Evolutionary conservation across 768 basidiomycete genomes (phyloP), one percentile per base, ranked within the genome.

Genomic region (Pholiota microspora): DNA sequence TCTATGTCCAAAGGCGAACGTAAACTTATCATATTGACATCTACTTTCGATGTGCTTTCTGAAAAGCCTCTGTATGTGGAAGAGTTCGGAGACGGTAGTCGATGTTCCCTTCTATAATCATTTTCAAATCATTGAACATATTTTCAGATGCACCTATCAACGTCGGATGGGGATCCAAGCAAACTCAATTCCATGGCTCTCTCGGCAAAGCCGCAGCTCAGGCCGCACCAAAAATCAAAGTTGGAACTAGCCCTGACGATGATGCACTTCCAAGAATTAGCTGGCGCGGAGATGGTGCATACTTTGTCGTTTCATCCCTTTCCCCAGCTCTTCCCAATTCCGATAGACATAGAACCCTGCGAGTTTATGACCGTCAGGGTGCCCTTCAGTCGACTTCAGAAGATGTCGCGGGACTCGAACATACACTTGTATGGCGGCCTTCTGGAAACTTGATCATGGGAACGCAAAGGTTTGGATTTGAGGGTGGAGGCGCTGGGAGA

Each of bases 111-210:
- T 32, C 7, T 31, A 5, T n/a, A 8, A 16, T 36, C 21, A 4
- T 47, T 47, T 46, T 28, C 44, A 32, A 44, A 27, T 59, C 54
- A 4, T n/a, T n/a, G n/a, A n/a, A 59, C 49, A 55, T 40, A n/a
- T 58, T 46, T 27, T 42, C 61, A 93, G 94, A 94, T 67, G 83
- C 86, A 23, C 92, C 91, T 2, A 93, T 98, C 63, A 92, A 95
- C 62, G 93, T 98, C 55, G 97, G 97, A 13, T 99, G 97, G 97
- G 97, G 97, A 35, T 90, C 91, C 1, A 96, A 95, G 65, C 81
- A 90, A 67, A 98, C 97, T 0, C 97, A 99, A 64, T 99, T 99
- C 67, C 94, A 98, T 61, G 97, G 97, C 8, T 96, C 94, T 0
- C 75, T 93, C 3, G 96, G 97, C 15, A 98, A 98, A 68, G 73